Percentiles rank a stretch among this genome's conserved stretches.
These are phyloP conservation scores for Termitomyces sp. DNA, from an alignment of 768 basidiomycete genomes.

Conservation along the genomic window DNA sequence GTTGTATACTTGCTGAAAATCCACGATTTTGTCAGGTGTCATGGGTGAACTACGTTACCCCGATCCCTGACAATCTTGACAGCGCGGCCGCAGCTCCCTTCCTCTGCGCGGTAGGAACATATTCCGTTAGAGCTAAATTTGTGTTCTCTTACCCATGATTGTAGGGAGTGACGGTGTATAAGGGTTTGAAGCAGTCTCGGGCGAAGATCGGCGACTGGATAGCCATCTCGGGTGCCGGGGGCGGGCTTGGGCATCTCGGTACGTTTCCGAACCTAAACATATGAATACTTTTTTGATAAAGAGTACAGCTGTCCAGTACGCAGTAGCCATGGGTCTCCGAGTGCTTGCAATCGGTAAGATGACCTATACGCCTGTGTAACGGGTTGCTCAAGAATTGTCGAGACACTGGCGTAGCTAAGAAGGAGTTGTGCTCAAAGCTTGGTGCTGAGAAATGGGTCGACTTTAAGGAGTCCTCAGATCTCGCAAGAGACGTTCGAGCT, in stretches of 20 bases:
- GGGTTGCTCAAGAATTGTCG: constrained; percentile 14
- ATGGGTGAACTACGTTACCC: constrained; percentile 64
- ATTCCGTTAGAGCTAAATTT: background rate
- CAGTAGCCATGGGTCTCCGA: constrained; percentile 66
- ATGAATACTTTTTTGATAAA: background rate
- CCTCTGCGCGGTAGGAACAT: constrained; percentile 56
- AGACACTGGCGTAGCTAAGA: constrained; percentile 73
- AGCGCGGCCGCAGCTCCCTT: constrained; percentile 65
- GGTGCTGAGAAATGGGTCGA: constrained; percentile 75
- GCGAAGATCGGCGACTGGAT: constrained; percentile 64
- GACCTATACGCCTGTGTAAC: no score
- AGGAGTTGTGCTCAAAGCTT: constrained; percentile 44
- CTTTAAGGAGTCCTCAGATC: constrained; percentile 58
- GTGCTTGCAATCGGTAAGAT: constrained; percentile 44
- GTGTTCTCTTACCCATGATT: background rate
- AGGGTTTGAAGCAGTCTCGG: constrained; percentile 64
- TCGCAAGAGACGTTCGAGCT: constrained; percentile 54
- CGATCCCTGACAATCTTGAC: constrained; percentile 61
- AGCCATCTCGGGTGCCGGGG: constrained; percentile 70
- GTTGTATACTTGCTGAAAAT: background rate
- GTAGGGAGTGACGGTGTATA: constrained; percentile 76
- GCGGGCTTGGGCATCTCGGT: constrained; percentile 78
- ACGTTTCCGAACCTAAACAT: background rate
- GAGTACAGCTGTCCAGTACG: constrained; percentile 66
- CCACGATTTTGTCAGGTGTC: constrained; percentile 35